Percentiles rank a stretch among this genome's conserved stretches.
Evolutionary conservation across 371 early-diverging fungal genomes (phyloP).

Genomic region (Mucor velutinosus): DNA sequence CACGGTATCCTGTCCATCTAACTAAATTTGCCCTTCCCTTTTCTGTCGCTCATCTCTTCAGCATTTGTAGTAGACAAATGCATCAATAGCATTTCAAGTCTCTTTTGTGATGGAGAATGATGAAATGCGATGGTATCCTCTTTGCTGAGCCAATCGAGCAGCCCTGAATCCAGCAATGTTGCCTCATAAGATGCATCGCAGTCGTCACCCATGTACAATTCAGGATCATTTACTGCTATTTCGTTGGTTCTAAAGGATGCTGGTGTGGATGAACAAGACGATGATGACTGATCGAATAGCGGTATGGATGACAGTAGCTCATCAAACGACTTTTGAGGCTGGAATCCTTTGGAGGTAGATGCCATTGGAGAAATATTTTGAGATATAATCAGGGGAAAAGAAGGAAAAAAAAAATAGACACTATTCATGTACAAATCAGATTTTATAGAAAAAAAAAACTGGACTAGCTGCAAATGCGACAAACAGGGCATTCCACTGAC

Average conservation of each 20-base stretch:
- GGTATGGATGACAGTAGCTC: neutral
- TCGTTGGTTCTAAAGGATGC: constrained; percentile 7
- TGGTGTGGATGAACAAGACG: neutral
- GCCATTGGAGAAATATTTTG: neutral
- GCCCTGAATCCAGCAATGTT: constrained; percentile 31
- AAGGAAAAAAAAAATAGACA: neutral
- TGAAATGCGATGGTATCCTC: constrained; percentile 12
- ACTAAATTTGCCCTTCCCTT: neutral
- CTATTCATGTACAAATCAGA: no score
- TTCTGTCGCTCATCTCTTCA: neutral
- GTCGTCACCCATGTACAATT: constrained; percentile 34
- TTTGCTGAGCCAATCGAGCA: constrained; percentile 23
- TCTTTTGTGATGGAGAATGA: neutral
- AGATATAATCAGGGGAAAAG: neutral
- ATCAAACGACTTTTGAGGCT: neutral
- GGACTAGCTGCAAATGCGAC: no score
- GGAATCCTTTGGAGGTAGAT: constrained; percentile 2
- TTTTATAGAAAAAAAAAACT: no score
- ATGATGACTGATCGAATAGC: neutral
- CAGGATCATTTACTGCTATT: constrained; percentile 13
- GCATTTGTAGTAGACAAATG: constrained; percentile 1
- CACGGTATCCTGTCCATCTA: no score
- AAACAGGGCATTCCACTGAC: no score
- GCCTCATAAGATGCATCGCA: constrained; percentile 35
- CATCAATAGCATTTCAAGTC: constrained; percentile 15